phyloP scores from a whole-genome alignment of 176 grass and related monocot genomes.

The Aegilops speltoides region DNA sequence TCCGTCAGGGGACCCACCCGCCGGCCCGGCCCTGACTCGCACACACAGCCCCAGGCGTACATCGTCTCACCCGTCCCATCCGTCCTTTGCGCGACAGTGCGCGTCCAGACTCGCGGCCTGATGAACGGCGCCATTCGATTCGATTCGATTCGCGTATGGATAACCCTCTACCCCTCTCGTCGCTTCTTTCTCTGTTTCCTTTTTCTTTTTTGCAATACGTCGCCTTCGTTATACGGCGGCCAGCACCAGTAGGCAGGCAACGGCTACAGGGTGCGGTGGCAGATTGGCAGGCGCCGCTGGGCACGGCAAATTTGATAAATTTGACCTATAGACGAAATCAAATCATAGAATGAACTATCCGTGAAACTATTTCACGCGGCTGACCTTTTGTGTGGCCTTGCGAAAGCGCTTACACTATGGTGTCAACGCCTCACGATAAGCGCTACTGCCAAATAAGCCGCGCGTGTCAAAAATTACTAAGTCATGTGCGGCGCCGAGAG shows the following conservation, averaged over 20 bases:
- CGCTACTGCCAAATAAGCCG: no score
- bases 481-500: no score
- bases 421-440: no score
- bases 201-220: neutral
- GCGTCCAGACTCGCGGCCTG: neutral
- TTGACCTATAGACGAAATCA: no score
- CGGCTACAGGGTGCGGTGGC: neutral
- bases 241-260: neutral
- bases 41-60: neutral
- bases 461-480: no score
- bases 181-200: neutral
- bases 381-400: no score
- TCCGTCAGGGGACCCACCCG: neutral
- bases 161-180: neutral
- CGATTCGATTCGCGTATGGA: neutral
- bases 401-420: no score
- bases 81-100: neutral
- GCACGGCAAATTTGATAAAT: no score
- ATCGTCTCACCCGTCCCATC: slow-evolving; percentile 27
- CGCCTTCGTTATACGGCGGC: neutral
- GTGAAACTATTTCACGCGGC: no score
- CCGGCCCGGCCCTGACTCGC: neutral
- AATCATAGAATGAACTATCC: no score
- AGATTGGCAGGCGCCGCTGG: slow-evolving; percentile 33
- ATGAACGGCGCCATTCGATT: neutral